Base-by-base conservation (phyloP, 1,284 basidiomycete species). In the Cryptococcus wingfieldii region DNA sequence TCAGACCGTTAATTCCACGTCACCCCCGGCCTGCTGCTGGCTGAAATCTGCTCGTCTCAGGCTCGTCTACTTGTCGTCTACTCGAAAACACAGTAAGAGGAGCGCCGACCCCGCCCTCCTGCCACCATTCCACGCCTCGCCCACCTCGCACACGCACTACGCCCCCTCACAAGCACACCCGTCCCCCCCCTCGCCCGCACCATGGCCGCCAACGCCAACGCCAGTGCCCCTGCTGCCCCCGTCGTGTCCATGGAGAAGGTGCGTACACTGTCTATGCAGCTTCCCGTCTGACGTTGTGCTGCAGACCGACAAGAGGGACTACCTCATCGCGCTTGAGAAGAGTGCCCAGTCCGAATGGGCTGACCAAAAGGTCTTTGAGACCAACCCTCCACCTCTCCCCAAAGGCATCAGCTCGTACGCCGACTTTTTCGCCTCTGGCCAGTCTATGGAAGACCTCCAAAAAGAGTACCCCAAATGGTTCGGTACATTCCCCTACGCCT, bases 401-500 rank as follows among this genome's bases (percentile, higher is more conserved):
- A 84, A 88, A 60, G 80, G 84, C 44, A 79, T 80, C 57, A 83
- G 83, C 54, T 82, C 88, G 39, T 84, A 86, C 23, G 77, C 79
- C 31, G 80, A 75, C 41, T 75, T 77, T 60, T 74, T 76, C 60
- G 63, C 64, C 18, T 62, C 63, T 31, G 80, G 80, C 53, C 79
- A 86, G 65, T 69, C 69, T 10, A 74, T 76, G 63, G 67, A 70
- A 43, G 69, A 77, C 51, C 69, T 82, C 42, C 77, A 81, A 55
- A 74, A 76, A 58, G 86, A 87, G 79, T 85, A 85, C 74, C 94
- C 93, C 38, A 98, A 97, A 79, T 98, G 92, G 91, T 90, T 98
- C 70, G 94, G 93, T 55, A 97, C 86, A 76, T 94, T 89, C 76
- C 92, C 95, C 28, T 95, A 83, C 79, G 89, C 92, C 2, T 99